Evolutionary conservation across 768 basidiomycete genomes (phyloP), one percentile per base, ranked within the genome.

Genomic region (Rhodotorula babjevae): DNA sequence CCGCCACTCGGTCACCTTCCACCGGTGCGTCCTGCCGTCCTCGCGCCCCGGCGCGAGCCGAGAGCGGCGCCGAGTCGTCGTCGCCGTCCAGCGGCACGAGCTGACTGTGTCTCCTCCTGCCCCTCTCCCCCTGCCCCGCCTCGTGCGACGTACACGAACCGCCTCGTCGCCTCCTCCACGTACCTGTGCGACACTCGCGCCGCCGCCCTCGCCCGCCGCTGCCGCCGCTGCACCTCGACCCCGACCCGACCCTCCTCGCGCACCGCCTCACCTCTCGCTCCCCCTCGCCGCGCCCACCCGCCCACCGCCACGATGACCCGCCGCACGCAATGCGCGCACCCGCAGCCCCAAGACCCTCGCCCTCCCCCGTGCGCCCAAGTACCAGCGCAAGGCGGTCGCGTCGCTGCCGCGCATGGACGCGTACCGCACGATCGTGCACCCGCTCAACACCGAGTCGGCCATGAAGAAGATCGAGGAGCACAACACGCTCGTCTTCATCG

Each of bases 381-480:
- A 98, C 86, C 92, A 90, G n/a, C 89, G 95, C 80, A 97, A 94
- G 84, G 90, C 89, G 64, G 86, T 98, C 78, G 88, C 89, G 61
- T 93, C 96, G 85, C 88, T 87, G 8, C 92, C 93, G 42, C 85
- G 95, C 76, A 93, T 97, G 92, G 96, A 98, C 80, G 91, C 95
- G 83, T 96, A 89, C 86, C 86, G 93, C 83, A 93, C 91, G 57
- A 91, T 97, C 80, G 87, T 92, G 67, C 90, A 77, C 75, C 76
- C 83, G 31, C 77, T 84, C 72, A 79, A 78, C 73, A 80, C 79
- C 61, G 94, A 98, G 83, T 89, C 88, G 21, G 94, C 95, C 74
- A 97, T 98, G 95, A 95, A 97, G 87, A 96, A 99, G 87, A 99
- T 99, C 69, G 95, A 99, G 86, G 95, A 97, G 83, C 89, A 97